These are phyloP conservation scores for Lipomyces oligophaga DNA, from an alignment of 805 yeast species.

Conservation along the genomic window DNA sequence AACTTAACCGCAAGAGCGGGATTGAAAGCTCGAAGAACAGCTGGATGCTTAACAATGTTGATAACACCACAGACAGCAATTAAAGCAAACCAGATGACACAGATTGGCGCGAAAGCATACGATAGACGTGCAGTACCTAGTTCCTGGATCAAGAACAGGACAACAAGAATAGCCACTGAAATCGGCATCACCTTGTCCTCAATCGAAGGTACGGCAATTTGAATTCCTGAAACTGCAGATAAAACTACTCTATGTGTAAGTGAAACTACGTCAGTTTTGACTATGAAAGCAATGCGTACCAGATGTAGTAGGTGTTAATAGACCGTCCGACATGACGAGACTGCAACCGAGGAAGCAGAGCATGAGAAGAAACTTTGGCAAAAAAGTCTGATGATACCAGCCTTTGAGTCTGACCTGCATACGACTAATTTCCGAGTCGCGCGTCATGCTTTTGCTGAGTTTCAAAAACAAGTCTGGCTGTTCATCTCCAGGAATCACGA, in stretches of 20 bases:
- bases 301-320: slow-evolving; percentile 61
- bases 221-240: slow-evolving; percentile 55
- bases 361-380: slow-evolving; percentile 35
- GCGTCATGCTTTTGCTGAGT: slow-evolving; percentile 42
- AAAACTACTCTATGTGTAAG: slow-evolving; percentile 39
- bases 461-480: slow-evolving; percentile 37
- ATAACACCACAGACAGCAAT: slow-evolving; percentile 47
- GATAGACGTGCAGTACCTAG: slow-evolving; percentile 52
- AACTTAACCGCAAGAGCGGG: slow-evolving; percentile 52
- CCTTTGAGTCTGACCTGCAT: not conserved
- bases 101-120: slow-evolving; percentile 51
- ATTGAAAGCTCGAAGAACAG: slow-evolving; percentile 47
- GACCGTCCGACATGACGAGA: slow-evolving; percentile 56
- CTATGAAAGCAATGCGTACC: slow-evolving; percentile 2
- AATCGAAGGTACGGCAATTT: slow-evolving; percentile 49
- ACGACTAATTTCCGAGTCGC: slow-evolving; percentile 15
- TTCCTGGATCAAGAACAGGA: slow-evolving; percentile 47
- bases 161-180: slow-evolving; percentile 47
- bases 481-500: slow-evolving; percentile 42
- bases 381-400: slow-evolving; percentile 33
- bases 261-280: not conserved
- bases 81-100: slow-evolving; percentile 49
- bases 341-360: slow-evolving; percentile 53
- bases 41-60: slow-evolving; percentile 45
- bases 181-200: slow-evolving; percentile 44